A percentile compares a stretch with the other conserved stretches of the same genome.
Evolutionary conservation across 768 basidiomycete species (phyloP).

Genomic region (Russula vinacea): DNA sequence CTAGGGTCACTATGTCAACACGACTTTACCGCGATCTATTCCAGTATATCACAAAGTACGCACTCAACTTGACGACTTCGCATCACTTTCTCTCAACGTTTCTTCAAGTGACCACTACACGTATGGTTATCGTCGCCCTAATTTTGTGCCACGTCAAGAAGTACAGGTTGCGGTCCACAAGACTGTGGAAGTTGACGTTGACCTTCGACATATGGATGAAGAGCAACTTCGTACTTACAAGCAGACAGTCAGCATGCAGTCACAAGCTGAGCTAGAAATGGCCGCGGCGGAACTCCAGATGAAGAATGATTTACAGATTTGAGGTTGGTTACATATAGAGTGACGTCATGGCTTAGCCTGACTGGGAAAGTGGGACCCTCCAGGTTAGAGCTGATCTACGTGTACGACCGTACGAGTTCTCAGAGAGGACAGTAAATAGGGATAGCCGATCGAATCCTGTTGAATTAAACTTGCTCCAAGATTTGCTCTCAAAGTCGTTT

Average conservation of each 20-base stretch:
- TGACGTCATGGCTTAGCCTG: background rate
- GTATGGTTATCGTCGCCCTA: background rate
- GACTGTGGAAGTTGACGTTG: slow-evolving; percentile 17
- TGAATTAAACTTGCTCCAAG: too few relatives aligned
- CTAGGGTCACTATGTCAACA: slow-evolving; percentile 15
- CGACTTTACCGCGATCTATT: slow-evolving; percentile 24
- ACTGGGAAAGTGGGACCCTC: background rate
- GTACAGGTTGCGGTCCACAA: slow-evolving; percentile 19
- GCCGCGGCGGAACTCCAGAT: slow-evolving; percentile 17
- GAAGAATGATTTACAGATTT: slow-evolving; percentile 26
- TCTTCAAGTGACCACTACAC: too few relatives aligned
- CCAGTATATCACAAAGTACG: slow-evolving; percentile 21
- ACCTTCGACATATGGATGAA: slow-evolving; percentile 16
- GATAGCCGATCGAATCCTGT: background rate
- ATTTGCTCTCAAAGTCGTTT: too few relatives aligned
- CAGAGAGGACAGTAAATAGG: slow-evolving; percentile 1
- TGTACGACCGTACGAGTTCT: background rate
- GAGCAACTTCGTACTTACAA: background rate
- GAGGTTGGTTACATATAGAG: slow-evolving; percentile 7
- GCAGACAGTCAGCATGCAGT: slow-evolving; percentile 8
- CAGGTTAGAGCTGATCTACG: background rate
- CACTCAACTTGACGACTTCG: too few relatives aligned
- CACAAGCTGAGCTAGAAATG: slow-evolving; percentile 18
- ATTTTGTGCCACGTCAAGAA: slow-evolving; percentile 3
- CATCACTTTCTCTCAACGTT: background rate